These are phyloP conservation scores for Ophiocordyceps robertsii DNA, from an alignment of 2,329 filamentous ascomycete species.

Conservation along the genomic window DNA sequence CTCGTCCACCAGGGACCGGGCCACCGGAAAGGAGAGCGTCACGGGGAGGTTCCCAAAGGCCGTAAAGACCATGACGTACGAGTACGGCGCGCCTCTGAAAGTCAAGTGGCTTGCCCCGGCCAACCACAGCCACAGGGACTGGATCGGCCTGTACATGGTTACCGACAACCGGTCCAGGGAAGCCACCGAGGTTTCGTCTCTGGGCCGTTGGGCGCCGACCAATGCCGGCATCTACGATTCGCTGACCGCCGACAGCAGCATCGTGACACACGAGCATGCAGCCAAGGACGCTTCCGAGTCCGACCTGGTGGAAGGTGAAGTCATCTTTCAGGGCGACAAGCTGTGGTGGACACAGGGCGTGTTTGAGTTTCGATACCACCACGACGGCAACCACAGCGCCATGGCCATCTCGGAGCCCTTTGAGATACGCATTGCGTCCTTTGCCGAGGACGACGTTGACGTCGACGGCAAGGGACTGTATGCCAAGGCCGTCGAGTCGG, in stretches of 20 bases:
- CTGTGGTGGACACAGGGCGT: conserved; percentile 95
- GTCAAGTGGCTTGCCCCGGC: conserved; percentile 83
- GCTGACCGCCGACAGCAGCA: conserved; percentile 59
- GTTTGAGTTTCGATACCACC: conserved; percentile 95
- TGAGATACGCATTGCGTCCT: conserved; percentile 71
- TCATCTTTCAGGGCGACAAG: conserved; percentile 83
- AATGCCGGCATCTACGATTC: conserved; percentile 66
- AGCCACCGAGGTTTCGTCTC: conserved; percentile 67
- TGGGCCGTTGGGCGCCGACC: conserved; percentile 81
- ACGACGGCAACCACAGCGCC: conserved; percentile 81
- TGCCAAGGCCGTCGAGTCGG: conserved; percentile 57
- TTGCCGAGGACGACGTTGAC: conserved; percentile 61
- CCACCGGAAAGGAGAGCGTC: conserved; percentile 61
- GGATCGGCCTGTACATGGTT: conserved; percentile 93
- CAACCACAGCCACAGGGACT: conserved; percentile 82
- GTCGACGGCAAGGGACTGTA: conserved; percentile 46
- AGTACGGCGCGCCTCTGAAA: conserved; percentile 81
- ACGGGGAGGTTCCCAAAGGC: conserved; percentile 54
- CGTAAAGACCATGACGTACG: conserved; percentile 63
- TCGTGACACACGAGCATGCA: conserved; percentile 54
- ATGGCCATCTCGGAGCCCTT: conserved; percentile 92
- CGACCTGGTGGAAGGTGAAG: conserved; percentile 62
- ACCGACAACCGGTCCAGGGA: conserved; percentile 84
- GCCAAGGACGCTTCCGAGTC: conserved; percentile 36
- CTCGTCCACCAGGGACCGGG: conserved; percentile 39